Base-by-base conservation (phyloP, 148 eudicot genomes). In the Cornus controversa region DNA sequence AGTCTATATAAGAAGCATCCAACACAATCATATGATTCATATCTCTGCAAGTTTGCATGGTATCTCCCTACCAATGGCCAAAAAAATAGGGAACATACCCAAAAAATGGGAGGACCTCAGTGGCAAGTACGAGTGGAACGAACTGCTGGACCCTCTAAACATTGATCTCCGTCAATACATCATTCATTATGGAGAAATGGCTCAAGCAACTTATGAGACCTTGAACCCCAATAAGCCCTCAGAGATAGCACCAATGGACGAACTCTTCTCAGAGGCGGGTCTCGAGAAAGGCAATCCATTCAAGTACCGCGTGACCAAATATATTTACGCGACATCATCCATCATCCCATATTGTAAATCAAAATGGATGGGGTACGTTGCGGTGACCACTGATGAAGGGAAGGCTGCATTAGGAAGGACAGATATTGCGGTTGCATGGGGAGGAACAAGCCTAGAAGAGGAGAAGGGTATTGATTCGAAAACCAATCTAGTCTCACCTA, bases 361-460 rank as follows among this genome's bases (percentile, higher is more conserved):
- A 0, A 94, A 94, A 36, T 94, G 85, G 81, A 90, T 92, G 34
- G 98, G 98, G 28, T 94, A 75, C 25, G 90, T 92, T 1, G 98
- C 96, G 25, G 97, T 89, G 78, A 90, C 91, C 0, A 87, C 90
- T 11, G 93, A 91, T 36, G 91, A 85, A 50, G 83, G 93, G 37
- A 86, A 88, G 71, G 71, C 3, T 7, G 54, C 77, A 13, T 58
- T 92, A 23, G 98, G 97, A 36, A 83, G 98, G 47, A 88, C 94
- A 78, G 98, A 94, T 24, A 87, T 92, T 65, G 75, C 92, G 69
- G 68, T 94, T 31, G 88, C 89, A 20, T 94, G 98, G 98, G 86
- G 98, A 79, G 98, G 98, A 13, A 89, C 91, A 0, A 62, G 92
- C 22, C 72, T 62, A 66, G 83, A 82, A 0, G 29, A 90, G 37